Evolutionary conservation across 257 asterid genomes (phyloP), one percentile per base, ranked within the genome.

Genomic region (Salvia hispanica): DNA sequence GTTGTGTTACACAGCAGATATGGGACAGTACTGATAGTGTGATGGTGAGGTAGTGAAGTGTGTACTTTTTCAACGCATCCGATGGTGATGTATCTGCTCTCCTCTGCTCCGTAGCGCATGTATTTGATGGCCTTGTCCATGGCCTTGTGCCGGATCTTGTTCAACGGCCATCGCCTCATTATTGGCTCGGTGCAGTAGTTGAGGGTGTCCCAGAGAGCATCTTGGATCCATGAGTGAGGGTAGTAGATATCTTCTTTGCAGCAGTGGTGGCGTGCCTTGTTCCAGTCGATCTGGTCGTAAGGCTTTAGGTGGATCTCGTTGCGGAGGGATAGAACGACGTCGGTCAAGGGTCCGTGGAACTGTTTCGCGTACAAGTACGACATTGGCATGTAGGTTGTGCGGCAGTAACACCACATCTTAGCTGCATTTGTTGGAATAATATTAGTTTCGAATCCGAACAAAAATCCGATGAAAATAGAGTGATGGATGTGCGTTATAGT

Each of bases 321-420:
- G 36, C 97, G 79, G 12, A 90, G 2, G n/a, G 91, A 74, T 33
- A 83, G 12, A 66, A 90, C 97, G 3, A 90, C 80, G 44, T 80
- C 81, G 6, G 92, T 88, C 34, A 90, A 57, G 1, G 95, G 84
- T 0, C 97, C 95, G 7, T 85, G 92, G 70, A 79, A 85, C 62
- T 83, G 11, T 83, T 15, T 66, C 70, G 1, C 97, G 12, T 90
- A 90, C 9, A 90, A 74, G 34, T 90, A 87, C 6, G 97, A 90
- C 97, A 90, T 90, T 0, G 97, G 94, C 95, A 90, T 84, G 81
- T 85, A 88, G 0, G 94, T 80, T 51, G 94, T 82, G 6, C 97
- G 91, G 66, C 97, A 90, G 25, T 85, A 88, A 28, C 91, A 84
- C 97, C 95, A 90, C 97, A 88, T 90, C 46, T 90, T 90, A 50